Evolutionary conservation across 169 alveolate species (phyloP).

Genomic region (Eimeria falciformis): DNA sequence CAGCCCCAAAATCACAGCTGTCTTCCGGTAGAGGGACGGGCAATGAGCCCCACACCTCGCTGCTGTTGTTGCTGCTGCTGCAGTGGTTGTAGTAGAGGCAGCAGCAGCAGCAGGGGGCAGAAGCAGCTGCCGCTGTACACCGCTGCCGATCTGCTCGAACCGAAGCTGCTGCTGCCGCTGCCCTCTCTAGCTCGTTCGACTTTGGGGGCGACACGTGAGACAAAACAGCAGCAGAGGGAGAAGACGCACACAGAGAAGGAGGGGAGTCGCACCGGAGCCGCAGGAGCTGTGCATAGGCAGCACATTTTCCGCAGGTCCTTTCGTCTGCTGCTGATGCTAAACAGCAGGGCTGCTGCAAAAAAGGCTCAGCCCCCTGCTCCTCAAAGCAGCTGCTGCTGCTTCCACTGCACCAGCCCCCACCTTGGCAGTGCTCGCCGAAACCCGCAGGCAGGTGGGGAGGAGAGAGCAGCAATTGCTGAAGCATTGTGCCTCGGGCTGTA

Average conservation of each 20-base stretch:
- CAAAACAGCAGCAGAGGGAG: conserved; percentile 17
- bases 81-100: conserved; percentile 55
- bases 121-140: conserved; percentile 12
- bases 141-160: conserved; percentile 54
- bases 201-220: conserved; percentile 41
- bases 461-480: conserved; percentile 34
- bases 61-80: conserved; percentile 38
- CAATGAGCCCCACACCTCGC: conserved; percentile 49
- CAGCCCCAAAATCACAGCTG: neutral
- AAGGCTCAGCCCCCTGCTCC: conserved; percentile 14
- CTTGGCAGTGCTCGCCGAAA: conserved; percentile 37
- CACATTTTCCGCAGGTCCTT: conserved; percentile 42
- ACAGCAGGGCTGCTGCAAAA: conserved; percentile 58
- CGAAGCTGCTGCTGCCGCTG: conserved; percentile 43
- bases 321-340: conserved; percentile 50
- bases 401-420: conserved; percentile 41
- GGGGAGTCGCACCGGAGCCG: conserved; percentile 64
- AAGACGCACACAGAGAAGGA: conserved; percentile 15
- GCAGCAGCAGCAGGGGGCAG: conserved; percentile 5
- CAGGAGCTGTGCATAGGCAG: conserved; percentile 56
- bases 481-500: conserved; percentile 4
- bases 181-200: conserved; percentile 61
- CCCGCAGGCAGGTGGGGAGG: conserved; percentile 40
- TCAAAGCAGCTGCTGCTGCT: conserved; percentile 45
- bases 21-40: conserved; percentile 31